Evolutionary conservation across 441 rosid genomes (phyloP).

Genomic region (Euphorbia corollata): DNA sequence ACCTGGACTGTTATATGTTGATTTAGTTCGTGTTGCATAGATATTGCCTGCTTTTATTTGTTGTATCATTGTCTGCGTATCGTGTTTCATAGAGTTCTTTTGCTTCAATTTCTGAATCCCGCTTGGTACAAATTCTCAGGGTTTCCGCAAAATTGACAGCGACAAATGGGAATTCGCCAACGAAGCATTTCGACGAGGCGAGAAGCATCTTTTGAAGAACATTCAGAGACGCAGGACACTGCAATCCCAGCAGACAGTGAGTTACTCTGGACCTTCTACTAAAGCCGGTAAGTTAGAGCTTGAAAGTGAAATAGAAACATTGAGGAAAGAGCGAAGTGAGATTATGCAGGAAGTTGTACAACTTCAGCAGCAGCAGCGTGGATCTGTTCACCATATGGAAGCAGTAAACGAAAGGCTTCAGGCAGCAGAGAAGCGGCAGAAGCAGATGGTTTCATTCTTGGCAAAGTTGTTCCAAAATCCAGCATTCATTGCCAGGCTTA

Average conservation of each 20-base stretch:
- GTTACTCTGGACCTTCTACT: constrained; percentile 36
- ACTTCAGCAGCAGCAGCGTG: constrained; percentile 57
- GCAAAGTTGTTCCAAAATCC: constrained; percentile 68
- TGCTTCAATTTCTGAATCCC: constrained; percentile 27
- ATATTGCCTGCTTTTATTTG: background rate
- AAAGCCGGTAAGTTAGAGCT: constrained; percentile 37
- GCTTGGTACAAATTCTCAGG: constrained; percentile 49
- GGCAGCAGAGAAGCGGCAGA: constrained; percentile 68
- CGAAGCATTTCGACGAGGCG: constrained; percentile 66
- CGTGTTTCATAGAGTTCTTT: constrained; percentile 11
- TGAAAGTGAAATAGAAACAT: constrained; percentile 51
- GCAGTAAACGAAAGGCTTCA: constrained; percentile 53
- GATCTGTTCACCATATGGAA: constrained; percentile 44
- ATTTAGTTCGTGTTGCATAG: background rate
- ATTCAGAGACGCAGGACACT: constrained; percentile 73
- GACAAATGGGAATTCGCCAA: constrained; percentile 94
- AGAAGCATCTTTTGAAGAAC: constrained; percentile 64
- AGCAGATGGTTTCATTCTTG: constrained; percentile 72
- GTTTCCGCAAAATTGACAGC: constrained; percentile 73
- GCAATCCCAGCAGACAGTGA: constrained; percentile 45
- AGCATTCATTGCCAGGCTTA: constrained; percentile 43
- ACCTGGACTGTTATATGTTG: constrained; percentile 12
- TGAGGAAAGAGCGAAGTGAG: constrained; percentile 53
- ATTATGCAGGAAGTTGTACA: constrained; percentile 74
- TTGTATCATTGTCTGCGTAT: background rate